These are phyloP conservation scores for Myxozyma udenii DNA, from an alignment of 805 yeast species.

Conservation along the genomic window DNA sequence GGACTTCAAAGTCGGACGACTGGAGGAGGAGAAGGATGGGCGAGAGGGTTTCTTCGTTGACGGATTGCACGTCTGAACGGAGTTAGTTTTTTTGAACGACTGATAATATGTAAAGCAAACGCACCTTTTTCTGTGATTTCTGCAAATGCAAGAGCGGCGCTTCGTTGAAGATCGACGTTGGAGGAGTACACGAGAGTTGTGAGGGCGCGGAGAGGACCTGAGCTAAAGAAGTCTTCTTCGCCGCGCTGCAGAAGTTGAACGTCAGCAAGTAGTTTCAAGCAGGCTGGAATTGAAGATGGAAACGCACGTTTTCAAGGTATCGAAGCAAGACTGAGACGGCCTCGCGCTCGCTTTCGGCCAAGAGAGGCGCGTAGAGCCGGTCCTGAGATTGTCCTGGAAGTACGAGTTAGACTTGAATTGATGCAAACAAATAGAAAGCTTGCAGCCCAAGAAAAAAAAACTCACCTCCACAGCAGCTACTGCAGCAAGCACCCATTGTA, in stretches of 20 bases:
- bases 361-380: constrained; percentile 67
- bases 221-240: constrained; percentile 84
- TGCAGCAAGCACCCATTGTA: constrained; percentile 27
- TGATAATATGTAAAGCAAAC: not conserved
- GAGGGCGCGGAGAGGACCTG: constrained; percentile 78
- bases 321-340: constrained; percentile 89
- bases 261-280: too few relatives aligned
- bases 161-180: constrained; percentile 88
- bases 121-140: constrained; percentile 88
- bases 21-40: constrained; percentile 87
- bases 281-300: not conserved
- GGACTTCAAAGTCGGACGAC: constrained; percentile 87
- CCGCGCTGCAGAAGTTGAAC: constrained; percentile 43
- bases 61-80: constrained; percentile 74
- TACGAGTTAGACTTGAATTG: too few relatives aligned
- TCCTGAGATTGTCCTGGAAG: constrained; percentile 31
- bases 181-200: constrained; percentile 93
- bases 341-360: constrained; percentile 94
- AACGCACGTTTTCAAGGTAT: constrained; percentile 69
- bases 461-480: constrained; percentile 30
- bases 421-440: not conserved
- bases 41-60: constrained; percentile 84
- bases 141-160: constrained; percentile 97
- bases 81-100: not conserved
- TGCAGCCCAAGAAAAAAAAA: not conserved